A percentile compares a stretch with the other conserved stretches of the same genome.
phyloP scores from a whole-genome alignment of 768 basidiomycete species.

The Termitomyces sp. region DNA sequence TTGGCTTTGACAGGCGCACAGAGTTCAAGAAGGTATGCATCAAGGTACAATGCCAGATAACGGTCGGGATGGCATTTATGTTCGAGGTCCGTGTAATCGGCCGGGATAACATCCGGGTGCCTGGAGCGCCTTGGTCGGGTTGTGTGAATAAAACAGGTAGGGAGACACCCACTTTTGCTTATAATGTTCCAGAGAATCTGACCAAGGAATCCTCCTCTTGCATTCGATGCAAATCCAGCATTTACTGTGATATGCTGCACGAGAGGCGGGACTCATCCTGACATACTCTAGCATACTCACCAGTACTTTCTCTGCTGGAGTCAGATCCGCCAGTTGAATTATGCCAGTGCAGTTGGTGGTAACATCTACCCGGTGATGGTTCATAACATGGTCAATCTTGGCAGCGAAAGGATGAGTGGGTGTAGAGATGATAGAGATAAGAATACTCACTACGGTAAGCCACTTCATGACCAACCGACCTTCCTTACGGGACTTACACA shows the following conservation, averaged over 20 bases:
- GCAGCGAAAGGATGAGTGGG: background rate
- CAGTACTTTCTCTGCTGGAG: background rate
- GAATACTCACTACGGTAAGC: conserved; percentile 6
- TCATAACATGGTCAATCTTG: background rate
- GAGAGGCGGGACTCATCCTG: conserved; percentile 2
- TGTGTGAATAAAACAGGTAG: background rate
- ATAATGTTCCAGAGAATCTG: background rate
- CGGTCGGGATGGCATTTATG: background rate
- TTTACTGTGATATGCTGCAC: background rate
- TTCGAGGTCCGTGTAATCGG: background rate
- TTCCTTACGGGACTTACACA: conserved; percentile 1
- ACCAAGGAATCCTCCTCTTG: conserved; percentile 4
- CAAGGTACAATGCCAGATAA: conserved; percentile 2
- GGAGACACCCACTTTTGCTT: background rate
- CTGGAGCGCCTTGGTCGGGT: background rate
- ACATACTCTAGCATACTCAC: background rate
- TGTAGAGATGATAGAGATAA: background rate
- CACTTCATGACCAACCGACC: conserved; percentile 13
- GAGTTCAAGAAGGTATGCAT: background rate
- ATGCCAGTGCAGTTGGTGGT: background rate
- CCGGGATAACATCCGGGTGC: background rate
- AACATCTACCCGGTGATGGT: background rate
- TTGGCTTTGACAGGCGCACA: conserved; percentile 2
- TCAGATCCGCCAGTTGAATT: background rate
- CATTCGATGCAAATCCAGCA: conserved; percentile 7